Conservation (phyloP, 257 asterid species). For the Nicotiana sylvestris region DNA sequence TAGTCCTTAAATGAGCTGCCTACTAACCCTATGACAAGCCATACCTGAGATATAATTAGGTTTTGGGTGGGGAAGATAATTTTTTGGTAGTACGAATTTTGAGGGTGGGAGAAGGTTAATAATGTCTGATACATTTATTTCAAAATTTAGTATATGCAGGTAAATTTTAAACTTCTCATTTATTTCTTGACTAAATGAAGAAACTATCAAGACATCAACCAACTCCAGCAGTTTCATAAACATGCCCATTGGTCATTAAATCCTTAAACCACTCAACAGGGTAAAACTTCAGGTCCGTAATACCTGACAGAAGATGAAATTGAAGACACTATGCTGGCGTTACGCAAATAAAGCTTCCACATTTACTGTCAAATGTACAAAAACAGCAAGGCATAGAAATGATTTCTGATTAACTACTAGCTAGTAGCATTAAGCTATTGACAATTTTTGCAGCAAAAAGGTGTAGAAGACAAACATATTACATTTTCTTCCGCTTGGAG, state of each 20-base stretch:
- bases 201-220: not conserved
- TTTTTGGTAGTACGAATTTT: too few species aligned
- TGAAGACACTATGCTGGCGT: not conserved
- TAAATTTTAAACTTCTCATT: not conserved
- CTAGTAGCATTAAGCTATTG: not conserved
- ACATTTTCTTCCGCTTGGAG: slow-evolving; percentile 49
- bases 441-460: slow-evolving; percentile 4
- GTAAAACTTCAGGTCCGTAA: not conserved
- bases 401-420: not conserved
- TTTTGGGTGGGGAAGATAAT: too few species aligned
- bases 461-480: not conserved
- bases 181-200: not conserved
- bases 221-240: not conserved
- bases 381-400: not conserved
- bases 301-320: not conserved
- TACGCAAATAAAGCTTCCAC: not conserved
- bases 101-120: too few species aligned
- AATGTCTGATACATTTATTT: too few species aligned
- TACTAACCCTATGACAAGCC: too few species aligned
- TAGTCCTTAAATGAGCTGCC: too few species aligned
- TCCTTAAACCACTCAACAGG: not conserved
- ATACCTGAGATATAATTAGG: too few species aligned
- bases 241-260: not conserved
- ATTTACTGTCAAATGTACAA: not conserved
- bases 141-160: too few species aligned